Conservation (phyloP, 805 yeast genomes). For the Candida sithepensis region DNA sequence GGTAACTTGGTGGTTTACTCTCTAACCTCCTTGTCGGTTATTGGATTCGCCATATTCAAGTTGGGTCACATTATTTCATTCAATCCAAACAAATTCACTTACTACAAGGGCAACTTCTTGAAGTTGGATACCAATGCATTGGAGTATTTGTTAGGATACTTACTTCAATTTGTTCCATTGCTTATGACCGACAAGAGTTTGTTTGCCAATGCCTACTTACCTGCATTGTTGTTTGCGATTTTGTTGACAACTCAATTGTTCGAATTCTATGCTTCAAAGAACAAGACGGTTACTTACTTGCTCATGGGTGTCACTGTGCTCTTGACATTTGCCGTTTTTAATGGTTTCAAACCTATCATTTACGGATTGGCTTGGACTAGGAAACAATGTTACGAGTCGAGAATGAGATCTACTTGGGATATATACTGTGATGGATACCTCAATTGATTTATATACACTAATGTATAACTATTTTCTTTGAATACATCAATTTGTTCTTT, state of each 20-base stretch:
- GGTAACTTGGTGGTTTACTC: conserved; percentile 66
- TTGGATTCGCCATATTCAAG: conserved; percentile 18
- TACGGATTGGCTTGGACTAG: conserved; percentile 46
- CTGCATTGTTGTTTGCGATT: conserved; percentile 47
- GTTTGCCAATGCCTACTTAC: conserved; percentile 42
- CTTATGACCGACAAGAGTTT: conserved; percentile 36
- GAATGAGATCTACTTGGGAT: conserved; percentile 41
- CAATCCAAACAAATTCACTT: conserved; percentile 17
- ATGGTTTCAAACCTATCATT: conserved; percentile 37
- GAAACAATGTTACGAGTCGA: conserved; percentile 35
- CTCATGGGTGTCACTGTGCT: conserved; percentile 21
- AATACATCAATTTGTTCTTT: too few species aligned
- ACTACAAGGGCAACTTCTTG: conserved; percentile 6
- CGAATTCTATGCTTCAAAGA: conserved; percentile 37
- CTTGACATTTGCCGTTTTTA: conserved; percentile 27
- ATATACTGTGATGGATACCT: conserved; percentile 35
- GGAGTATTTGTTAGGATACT: conserved; percentile 53
- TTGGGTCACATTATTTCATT: conserved; percentile 9
- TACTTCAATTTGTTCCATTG: conserved; percentile 56
- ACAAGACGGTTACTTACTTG: conserved; percentile 26
- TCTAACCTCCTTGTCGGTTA: conserved; percentile 35
- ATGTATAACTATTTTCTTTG: too few species aligned
- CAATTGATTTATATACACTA: background rate
- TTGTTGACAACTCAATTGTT: conserved; percentile 40
- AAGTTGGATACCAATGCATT: conserved; percentile 24